phyloP scores from a whole-genome alignment of 345 rosid species.

The Litchi chinensis region DNA sequence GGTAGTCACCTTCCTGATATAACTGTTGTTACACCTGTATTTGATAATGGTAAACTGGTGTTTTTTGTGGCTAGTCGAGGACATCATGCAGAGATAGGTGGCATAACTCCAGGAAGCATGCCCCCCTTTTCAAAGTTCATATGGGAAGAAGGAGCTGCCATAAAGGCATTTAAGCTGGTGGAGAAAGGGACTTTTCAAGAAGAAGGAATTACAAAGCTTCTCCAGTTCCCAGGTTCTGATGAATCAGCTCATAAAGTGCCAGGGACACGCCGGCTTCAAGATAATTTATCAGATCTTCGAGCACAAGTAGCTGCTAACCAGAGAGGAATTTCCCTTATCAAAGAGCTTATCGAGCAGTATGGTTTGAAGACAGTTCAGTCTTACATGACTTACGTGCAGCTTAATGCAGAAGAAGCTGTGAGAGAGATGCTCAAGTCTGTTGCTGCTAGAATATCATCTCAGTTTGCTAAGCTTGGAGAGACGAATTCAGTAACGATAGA shows the following conservation, averaged over 20 bases:
- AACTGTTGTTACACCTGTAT: constrained; percentile 94
- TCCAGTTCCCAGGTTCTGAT: constrained; percentile 60
- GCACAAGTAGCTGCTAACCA: constrained; percentile 98
- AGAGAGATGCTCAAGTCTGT: constrained; percentile 95
- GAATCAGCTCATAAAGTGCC: constrained; percentile 60
- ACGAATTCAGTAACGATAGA: constrained; percentile 49
- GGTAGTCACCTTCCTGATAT: constrained; percentile 99
- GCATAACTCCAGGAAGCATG: constrained; percentile 99
- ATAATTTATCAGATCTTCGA: constrained; percentile 89
- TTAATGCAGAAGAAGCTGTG: constrained; percentile 91
- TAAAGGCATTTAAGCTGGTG: constrained; percentile 92
- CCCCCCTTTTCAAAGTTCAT: constrained; percentile 96
- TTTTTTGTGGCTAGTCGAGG: constrained; percentile 99
- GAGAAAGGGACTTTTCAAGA: constrained; percentile 84
- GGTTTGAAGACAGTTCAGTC: constrained; percentile 86
- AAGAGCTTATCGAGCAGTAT: constrained; percentile 86
- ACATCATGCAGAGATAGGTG: constrained; percentile 99
- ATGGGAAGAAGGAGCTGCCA: constrained; percentile 98
- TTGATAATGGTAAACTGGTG: constrained; percentile 70
- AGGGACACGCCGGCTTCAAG: constrained; percentile 84
- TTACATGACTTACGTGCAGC: constrained; percentile 89
- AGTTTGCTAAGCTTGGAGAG: constrained; percentile 32
- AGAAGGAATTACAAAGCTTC: constrained; percentile 81
- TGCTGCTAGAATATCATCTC: constrained; percentile 54
- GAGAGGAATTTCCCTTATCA: constrained; percentile 84